Conservation (phyloP, 495 filamentous ascomycete species). For the Aspergillus campestris region DNA sequence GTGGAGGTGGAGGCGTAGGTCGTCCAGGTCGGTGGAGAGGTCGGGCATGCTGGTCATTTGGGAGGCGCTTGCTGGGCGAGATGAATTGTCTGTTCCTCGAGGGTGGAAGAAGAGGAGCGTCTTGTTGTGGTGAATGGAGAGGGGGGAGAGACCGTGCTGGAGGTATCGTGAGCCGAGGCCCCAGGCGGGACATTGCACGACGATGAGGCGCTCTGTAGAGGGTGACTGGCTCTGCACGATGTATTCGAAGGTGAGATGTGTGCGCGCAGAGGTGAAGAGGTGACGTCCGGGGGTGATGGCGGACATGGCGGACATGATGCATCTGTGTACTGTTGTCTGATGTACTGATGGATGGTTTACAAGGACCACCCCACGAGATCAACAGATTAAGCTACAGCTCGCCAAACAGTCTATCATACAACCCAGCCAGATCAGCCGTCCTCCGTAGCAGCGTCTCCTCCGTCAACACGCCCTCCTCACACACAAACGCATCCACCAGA, state of each 20-base stretch:
- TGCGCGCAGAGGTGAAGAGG: slow-evolving; percentile 12
- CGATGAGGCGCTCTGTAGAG: slow-evolving; percentile 1
- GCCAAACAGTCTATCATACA: slow-evolving; percentile 25
- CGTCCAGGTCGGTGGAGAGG: slow-evolving; percentile 12
- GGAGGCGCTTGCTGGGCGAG: not conserved
- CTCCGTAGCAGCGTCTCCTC: slow-evolving; percentile 20
- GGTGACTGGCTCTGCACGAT: slow-evolving; percentile 1
- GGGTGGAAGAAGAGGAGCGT: slow-evolving; percentile 11
- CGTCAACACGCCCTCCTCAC: slow-evolving; percentile 39
- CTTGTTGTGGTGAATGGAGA: not conserved
- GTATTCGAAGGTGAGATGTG: slow-evolving; percentile 11
- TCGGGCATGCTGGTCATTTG: slow-evolving; percentile 12
- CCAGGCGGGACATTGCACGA: slow-evolving; percentile 15
- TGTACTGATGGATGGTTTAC: too few relatives aligned
- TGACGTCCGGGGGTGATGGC: slow-evolving; percentile 14
- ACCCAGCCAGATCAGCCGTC: slow-evolving; percentile 18
- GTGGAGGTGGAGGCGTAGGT: slow-evolving; percentile 9
- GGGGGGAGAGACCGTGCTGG: slow-evolving; percentile 6
- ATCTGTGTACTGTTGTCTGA: not conserved
- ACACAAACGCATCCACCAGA: slow-evolving; percentile 48
- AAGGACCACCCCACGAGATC: too few relatives aligned
- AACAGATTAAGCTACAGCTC: slow-evolving; percentile 12
- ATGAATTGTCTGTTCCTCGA: slow-evolving; percentile 5
- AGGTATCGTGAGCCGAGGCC: slow-evolving; percentile 13
- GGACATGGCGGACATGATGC: not conserved